Percentiles rank a stretch among this genome's conserved stretches.
phyloP scores from a whole-genome alignment of 2,329 filamentous ascomycete species.

The Mycosphaerella sp. region DNA sequence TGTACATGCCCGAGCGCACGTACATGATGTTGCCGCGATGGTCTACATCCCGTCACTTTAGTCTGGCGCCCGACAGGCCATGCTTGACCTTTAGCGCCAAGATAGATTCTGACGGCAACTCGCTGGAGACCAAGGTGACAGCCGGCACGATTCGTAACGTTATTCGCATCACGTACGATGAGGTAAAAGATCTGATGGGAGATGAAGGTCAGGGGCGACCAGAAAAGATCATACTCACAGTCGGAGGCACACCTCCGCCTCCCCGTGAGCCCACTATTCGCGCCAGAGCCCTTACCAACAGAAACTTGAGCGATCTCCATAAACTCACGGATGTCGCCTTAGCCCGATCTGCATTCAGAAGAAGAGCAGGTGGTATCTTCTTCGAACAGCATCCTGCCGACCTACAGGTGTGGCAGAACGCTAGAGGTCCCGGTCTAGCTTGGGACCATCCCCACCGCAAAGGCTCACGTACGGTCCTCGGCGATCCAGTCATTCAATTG shows the following conservation, averaged over 20 bases:
- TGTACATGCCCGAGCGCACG: constrained; percentile 52
- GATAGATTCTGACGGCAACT: constrained; percentile 46
- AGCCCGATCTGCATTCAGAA: constrained; percentile 32
- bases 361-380: constrained; percentile 36
- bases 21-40: constrained; percentile 53
- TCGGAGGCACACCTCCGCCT: constrained; percentile 33
- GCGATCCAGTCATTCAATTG: constrained; percentile 42
- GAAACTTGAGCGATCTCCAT: constrained; percentile 31
- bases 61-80: constrained; percentile 49
- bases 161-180: constrained; percentile 46
- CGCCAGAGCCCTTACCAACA: constrained; percentile 25
- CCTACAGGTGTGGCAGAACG: constrained; percentile 35
- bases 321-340: constrained; percentile 35
- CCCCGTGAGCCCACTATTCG: constrained; percentile 4
- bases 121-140: constrained; percentile 50
- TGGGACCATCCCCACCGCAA: constrained; percentile 39
- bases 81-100: constrained; percentile 57
- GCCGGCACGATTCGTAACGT: constrained; percentile 52
- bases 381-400: constrained; percentile 30
- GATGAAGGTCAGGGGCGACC: constrained; percentile 3
- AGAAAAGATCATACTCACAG: constrained; percentile 25
- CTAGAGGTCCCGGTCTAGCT: constrained; percentile 31
- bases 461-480: constrained; percentile 35
- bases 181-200: constrained; percentile 22
- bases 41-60: constrained; percentile 48